A percentile compares a stretch with the other conserved stretches of the same genome.
Evolutionary conservation across 2,329 filamentous ascomycete genomes (phyloP).

Genomic region (Lasiodiplodia theobromae): DNA sequence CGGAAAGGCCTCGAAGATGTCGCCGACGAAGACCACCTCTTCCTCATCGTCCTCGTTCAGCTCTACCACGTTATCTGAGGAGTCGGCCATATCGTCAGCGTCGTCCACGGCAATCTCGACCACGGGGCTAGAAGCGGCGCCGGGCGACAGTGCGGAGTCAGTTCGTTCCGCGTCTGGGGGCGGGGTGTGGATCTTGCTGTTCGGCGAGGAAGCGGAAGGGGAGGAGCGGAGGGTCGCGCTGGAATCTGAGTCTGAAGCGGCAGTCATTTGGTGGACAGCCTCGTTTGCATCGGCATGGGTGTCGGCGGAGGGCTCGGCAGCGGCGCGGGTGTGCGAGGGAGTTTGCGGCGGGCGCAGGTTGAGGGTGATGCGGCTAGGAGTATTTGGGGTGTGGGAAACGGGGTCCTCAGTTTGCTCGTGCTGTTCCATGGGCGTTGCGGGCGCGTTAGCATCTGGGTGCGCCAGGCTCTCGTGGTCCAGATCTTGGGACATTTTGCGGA

Average conservation of each 20-base stretch:
- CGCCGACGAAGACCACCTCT: not conserved
- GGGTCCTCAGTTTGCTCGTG: conserved; percentile 37
- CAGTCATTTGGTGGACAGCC: conserved; percentile 14
- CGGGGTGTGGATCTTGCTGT: conserved; percentile 13
- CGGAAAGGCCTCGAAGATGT: conserved; percentile 39
- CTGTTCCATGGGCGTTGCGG: conserved; percentile 35
- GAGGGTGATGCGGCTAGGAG: conserved; percentile 28
- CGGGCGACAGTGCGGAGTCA: conserved; percentile 29
- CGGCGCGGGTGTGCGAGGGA: conserved; percentile 8
- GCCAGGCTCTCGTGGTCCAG: conserved; percentile 24
- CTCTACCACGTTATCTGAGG: conserved; percentile 30
- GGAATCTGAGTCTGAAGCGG: conserved; percentile 17
- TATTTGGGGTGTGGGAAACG: conserved; percentile 31
- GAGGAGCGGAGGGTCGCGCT: conserved; percentile 24
- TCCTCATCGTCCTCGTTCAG: conserved; percentile 32
- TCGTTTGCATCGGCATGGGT: not conserved
- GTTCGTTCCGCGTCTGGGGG: conserved; percentile 6
- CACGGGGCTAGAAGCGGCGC: conserved; percentile 42
- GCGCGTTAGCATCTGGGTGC: conserved; percentile 30
- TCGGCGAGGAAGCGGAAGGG: conserved; percentile 8
- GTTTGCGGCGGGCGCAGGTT: conserved; percentile 29
- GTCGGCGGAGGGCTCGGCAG: conserved; percentile 7
- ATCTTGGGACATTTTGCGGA: conserved; percentile 43
- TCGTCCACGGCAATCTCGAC: conserved; percentile 49
- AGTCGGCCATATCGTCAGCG: conserved; percentile 35